These are phyloP conservation scores for Nakazawaea holstii DNA, from an alignment of 805 yeast genomes.

Conservation along the genomic window DNA sequence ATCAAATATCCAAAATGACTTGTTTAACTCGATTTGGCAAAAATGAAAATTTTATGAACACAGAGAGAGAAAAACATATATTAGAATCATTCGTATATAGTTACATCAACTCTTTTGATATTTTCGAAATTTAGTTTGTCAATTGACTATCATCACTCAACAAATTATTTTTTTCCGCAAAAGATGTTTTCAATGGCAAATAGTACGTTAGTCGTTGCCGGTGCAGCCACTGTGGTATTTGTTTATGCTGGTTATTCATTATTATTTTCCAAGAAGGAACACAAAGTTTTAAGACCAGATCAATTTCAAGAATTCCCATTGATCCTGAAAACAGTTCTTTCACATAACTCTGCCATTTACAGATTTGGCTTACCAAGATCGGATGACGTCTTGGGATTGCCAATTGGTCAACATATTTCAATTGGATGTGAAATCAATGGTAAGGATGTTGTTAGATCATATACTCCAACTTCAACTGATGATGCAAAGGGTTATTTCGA, in stretches of 20 bases:
- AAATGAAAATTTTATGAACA: neutral
- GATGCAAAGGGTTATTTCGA: conserved; percentile 80
- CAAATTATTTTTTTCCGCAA: no score
- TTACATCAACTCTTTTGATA: neutral
- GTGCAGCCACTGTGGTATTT: conserved; percentile 30
- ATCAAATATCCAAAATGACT: neutral
- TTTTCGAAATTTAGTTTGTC: neutral
- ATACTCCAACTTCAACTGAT: conserved; percentile 85
- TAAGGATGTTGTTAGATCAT: conserved; percentile 77
- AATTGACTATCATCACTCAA: neutral
- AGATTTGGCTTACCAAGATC: conserved; percentile 77
- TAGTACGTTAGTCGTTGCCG: conserved; percentile 5
- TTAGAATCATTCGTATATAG: neutral
- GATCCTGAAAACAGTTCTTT: conserved; percentile 65
- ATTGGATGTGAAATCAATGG: conserved; percentile 72
- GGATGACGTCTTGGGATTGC: conserved; percentile 75
- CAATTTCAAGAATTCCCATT: conserved; percentile 76
- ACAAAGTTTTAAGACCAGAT: conserved; percentile 57
- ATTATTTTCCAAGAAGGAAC: conserved; percentile 29
- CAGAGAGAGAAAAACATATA: neutral
- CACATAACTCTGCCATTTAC: conserved; percentile 79
- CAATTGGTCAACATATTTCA: conserved; percentile 91
- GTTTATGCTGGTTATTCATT: conserved; percentile 25
- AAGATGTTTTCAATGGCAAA: neutral
- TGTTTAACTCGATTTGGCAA: conserved; percentile 3